These are phyloP conservation scores for Bremia lactucae DNA, from an alignment of 352 stramenopile species.

Conservation along the genomic window DNA sequence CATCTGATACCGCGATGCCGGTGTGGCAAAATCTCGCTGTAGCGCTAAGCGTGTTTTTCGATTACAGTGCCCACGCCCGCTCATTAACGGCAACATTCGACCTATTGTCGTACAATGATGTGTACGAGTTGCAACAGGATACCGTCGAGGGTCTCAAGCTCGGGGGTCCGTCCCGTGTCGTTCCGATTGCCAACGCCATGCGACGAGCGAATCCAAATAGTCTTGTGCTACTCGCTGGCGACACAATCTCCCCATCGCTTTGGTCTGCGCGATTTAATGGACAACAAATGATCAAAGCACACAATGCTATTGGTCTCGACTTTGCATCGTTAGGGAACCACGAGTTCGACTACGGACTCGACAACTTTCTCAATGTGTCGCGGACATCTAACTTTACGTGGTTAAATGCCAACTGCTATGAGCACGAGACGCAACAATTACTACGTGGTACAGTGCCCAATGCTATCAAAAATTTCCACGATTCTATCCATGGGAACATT, in stretches of 20 bases:
- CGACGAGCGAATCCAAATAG: constrained; percentile 43
- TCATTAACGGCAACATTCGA: no score
- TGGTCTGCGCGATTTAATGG: constrained; percentile 74
- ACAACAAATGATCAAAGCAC: constrained; percentile 67
- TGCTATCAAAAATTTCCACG: constrained; percentile 37
- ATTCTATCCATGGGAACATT: constrained; percentile 32
- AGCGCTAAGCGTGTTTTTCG: no score
- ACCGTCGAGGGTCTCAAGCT: constrained; percentile 49
- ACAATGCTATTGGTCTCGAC: constrained; percentile 68
- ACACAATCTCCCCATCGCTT: constrained; percentile 76
- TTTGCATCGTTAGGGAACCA: constrained; percentile 70
- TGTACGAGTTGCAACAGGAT: constrained; percentile 73
- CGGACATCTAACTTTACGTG: constrained; percentile 46
- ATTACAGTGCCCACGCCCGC: no score
- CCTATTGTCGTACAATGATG: constrained; percentile 67
- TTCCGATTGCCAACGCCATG: constrained; percentile 55
- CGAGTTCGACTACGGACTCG: constrained; percentile 73
- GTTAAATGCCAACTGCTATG: constrained; percentile 70
- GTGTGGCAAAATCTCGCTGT: no score
- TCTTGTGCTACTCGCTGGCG: constrained; percentile 66
- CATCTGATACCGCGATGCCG: no score
- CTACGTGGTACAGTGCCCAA: constrained; percentile 41
- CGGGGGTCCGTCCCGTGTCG: constrained; percentile 60
- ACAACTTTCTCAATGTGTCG: constrained; percentile 65
- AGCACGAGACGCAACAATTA: constrained; percentile 28